Evolutionary conservation across 371 early-diverging fungal genomes (phyloP), one percentile per base, ranked within the genome.

Genomic region (Encephalitozoon romaleae): DNA sequence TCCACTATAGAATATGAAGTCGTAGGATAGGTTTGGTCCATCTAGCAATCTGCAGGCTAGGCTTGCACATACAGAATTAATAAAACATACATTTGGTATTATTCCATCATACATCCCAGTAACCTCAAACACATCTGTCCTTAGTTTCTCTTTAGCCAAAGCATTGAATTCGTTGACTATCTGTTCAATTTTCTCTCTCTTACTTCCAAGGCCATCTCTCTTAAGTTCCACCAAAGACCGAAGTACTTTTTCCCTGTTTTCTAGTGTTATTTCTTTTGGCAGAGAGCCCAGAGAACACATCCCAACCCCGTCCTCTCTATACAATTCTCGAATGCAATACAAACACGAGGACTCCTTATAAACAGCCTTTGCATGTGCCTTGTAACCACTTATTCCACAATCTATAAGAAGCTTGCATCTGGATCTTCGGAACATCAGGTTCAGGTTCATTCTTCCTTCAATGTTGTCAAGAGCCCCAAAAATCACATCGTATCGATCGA

Each of bases 31-130:
- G 41, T 73, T 26, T 34, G 15, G 0, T 28, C 67, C 52, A 11
- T 52, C 28, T 6, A 72, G 26, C 18, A 76, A 38, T 15, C 12
- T 11, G 41, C 59, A 23, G 8, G 65, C 76, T 23, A 83, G 43
- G 43, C 72, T 72, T 39, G 83, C 81, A 65, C 76, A 78, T 21
- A 83, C 76, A 28, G 83, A 78, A 67, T 80, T 81, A 53, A 83
- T 78, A 72, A 45, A 69, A 42, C 74, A 73, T 9, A 69, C 63
- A 64, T 70, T 78, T n/a, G 83, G 77, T 1, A 78, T 53, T 53
- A 78, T 76, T 11, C 55, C 51, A 11, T 71, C 45, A 15, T 26
- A 38, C 34, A 72, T 32, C 28, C 69, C 71, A 25, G 42, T 4
- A 32, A 78, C 63, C 45, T 78, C 78, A 64, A 70, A 63, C 26